Evolutionary conservation across 768 basidiomycete genomes (phyloP), one percentile per base, ranked within the genome.

Genomic region (Lentinula raphanica): DNA sequence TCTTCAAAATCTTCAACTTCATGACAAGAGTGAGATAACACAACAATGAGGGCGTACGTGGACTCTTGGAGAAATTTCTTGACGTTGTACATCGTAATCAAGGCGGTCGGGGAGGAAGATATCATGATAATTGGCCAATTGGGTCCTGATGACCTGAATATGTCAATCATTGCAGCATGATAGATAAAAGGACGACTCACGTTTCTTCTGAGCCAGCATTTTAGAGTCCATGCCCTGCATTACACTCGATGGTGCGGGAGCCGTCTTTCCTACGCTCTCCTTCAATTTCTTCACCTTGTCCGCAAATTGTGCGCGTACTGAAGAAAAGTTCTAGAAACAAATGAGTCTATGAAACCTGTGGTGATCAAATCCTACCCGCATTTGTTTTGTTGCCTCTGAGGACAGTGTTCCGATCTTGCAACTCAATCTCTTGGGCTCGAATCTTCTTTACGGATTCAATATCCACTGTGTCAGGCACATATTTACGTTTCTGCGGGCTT

Each of bases 81-180:
- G 57, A 98, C 93, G 66, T 99, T 99, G 81, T 94, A 87, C 93
- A 99, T 97, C 5, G 94, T 97, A 68, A 99, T 87, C 56, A 99
- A 83, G 3, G 94, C 87, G 1, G 96, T 98, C 0, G 94, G 94
- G 15, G 90, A 94, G 0, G 94, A 96, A 0, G 95, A 96, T 42
- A 99, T 94, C 76, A 98, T 90, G 71, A 98, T 97, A 67, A 99
- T 98, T 0, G 96, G 96, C 72, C 89, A 89, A 65, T 81, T 84
- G 66, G 85, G 85, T 62, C 82, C 87, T 91, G 69, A n/a, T n/a
- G n/a, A n/a, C n/a, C n/a, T 6, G 17, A 25, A n/a, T n/a, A 9
- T 12, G 7, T 56, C 12, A 4, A 29, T 13, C n/a, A n/a, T n/a
- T n/a, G n/a, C n/a, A n/a, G n/a, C n/a, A 42, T 29, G 6, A 1